phyloP scores from a whole-genome alignment of 352 stramenopile genomes.

The Phytophthora europaea region DNA sequence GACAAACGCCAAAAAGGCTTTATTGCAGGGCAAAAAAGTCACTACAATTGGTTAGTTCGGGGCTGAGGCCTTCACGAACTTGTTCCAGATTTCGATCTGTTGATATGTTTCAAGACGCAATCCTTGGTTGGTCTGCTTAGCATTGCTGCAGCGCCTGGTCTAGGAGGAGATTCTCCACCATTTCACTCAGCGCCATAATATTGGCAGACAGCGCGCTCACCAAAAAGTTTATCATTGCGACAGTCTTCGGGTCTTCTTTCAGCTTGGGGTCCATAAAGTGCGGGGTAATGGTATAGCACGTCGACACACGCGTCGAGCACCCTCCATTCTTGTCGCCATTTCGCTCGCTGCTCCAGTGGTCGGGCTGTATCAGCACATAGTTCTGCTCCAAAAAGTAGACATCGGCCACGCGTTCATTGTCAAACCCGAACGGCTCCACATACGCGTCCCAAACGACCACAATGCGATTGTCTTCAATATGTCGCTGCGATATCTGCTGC shows the following conservation, averaged over 20 bases:
- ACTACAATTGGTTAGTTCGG: no score
- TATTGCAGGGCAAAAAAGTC: no score
- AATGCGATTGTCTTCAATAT: conserved; percentile 58
- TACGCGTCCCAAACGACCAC: conserved; percentile 68
- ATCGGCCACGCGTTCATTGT: conserved; percentile 43
- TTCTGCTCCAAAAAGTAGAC: conserved; percentile 63
- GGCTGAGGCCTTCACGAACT: no score
- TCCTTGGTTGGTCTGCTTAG: background rate
- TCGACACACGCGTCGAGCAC: conserved; percentile 53
- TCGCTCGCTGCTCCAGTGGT: conserved; percentile 27
- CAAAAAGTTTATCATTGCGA: conserved; percentile 54
- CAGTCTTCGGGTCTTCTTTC: conserved; percentile 36
- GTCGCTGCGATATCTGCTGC: conserved; percentile 60
- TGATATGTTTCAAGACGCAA: no score
- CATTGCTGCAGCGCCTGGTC: conserved; percentile 26
- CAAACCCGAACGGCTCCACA: conserved; percentile 64
- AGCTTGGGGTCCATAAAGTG: conserved; percentile 44
- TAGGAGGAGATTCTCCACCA: conserved; percentile 55
- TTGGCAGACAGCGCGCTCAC: conserved; percentile 44
- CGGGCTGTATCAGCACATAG: conserved; percentile 65
- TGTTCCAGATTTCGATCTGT: no score
- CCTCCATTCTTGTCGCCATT: conserved; percentile 8
- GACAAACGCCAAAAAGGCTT: no score
- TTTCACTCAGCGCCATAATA: conserved; percentile 48
- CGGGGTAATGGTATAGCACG: conserved; percentile 58